Evolutionary conservation across 2,329 filamentous ascomycete genomes (phyloP), one percentile per base, ranked within the genome.

Genomic region (Gnomoniopsis sp.): DNA sequence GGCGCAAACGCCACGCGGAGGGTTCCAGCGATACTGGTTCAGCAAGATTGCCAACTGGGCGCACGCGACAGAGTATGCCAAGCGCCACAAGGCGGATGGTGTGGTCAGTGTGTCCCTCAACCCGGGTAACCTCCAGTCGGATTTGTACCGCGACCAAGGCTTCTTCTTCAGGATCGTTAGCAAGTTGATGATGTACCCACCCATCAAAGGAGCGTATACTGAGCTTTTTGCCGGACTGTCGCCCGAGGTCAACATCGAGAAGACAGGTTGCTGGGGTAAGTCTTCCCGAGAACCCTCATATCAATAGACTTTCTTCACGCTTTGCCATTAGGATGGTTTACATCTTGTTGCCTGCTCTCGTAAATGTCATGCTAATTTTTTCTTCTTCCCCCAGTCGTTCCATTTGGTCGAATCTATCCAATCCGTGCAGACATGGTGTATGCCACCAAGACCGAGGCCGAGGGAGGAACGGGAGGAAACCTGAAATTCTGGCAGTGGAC

Each of bases 141-240:
- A 51, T 7, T 46, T 61, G 19, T 8, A 14, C 34, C 49, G 50
- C 11, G 33, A 48, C 22, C 33, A 21, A 7, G 17, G 43, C 19
- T 34, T 44, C 50, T 23, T 53, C 4, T 11, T 21, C 23, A 50
- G n/a, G 8, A 10, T 52, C 3, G 8, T 53, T 10, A 14, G 12
- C 1, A 49, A 44, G 2, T 49, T 61, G 10, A 22, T 61, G 6
- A 33, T 59, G 49, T 38, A 58, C 55, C 43, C 48, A 26, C 6
- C 52, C 19, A 3, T 56, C 49, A 15, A 58, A 38, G 72, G 71
- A 6, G 71, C 70, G 6, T 73, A 71, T 57, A 73, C 71, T 1
- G 68, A 72, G 62, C 56, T 74, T 3, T 74, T 64, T 51, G 67
- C 68, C 30, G 71, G 68, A 3, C 64, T 71, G 52, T 68, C 69